A percentile compares a stretch with the other conserved stretches of the same genome.
Evolutionary conservation across 805 yeast species (phyloP).

Genomic region (Saturnispora galanensis): DNA sequence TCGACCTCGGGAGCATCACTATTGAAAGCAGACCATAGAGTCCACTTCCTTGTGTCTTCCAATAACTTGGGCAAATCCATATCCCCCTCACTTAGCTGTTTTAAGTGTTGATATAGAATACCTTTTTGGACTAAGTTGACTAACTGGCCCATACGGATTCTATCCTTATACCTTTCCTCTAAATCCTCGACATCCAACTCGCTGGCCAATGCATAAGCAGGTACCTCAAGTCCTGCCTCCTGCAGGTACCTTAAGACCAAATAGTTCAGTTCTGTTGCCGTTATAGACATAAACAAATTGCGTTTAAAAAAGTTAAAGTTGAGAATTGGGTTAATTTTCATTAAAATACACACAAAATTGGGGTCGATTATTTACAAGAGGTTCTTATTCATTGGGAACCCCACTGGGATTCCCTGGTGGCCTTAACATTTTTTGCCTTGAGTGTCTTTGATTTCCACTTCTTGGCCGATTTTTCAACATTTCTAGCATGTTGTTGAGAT

Average conservation of each 20-base stretch:
- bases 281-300: conserved; percentile 50
- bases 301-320: neutral
- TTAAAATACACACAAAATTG: too few relatives aligned
- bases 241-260: conserved; percentile 88
- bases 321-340: too few relatives aligned
- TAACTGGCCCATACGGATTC: conserved; percentile 69
- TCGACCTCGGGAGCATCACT: neutral
- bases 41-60: conserved; percentile 1
- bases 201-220: conserved; percentile 74
- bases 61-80: neutral
- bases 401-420: conserved; percentile 19
- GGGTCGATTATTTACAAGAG: too few relatives aligned
- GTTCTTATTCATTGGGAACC: conserved; percentile 3
- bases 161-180: conserved; percentile 39
- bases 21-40: neutral
- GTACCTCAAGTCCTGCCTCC: conserved; percentile 67
- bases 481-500: conserved; percentile 13
- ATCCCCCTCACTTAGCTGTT: conserved; percentile 31
- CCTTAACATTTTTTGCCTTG: conserved; percentile 18
- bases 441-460: conserved; percentile 22
- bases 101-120: conserved; percentile 63
- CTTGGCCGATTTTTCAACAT: conserved; percentile 15
- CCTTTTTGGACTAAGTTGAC: conserved; percentile 84
- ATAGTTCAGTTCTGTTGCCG: conserved; percentile 80
- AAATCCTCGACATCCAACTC: conserved; percentile 54